Conservation (phyloP, 805 yeast genomes). For the Priceomyces medius region DNA sequence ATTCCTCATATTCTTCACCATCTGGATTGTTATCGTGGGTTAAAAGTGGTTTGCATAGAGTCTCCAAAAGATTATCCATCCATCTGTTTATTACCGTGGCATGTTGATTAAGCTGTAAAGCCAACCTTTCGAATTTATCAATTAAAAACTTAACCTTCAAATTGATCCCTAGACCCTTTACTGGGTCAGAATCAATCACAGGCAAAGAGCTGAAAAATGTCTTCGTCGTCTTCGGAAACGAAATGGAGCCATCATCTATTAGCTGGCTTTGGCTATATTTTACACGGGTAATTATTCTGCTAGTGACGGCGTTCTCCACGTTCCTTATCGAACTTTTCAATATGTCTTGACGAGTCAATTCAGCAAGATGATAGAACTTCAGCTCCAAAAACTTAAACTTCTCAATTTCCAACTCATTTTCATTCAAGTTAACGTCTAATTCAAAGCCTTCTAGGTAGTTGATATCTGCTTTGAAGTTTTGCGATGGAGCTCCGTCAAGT, state of each 20-base stretch:
- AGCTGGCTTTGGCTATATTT: constrained; percentile 10
- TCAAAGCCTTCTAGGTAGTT: constrained; percentile 3
- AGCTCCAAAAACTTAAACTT: constrained; percentile 25
- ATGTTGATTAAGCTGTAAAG: constrained; percentile 49
- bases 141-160: constrained; percentile 20
- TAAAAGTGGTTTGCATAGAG: constrained; percentile 52
- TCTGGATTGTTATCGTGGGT: constrained; percentile 49
- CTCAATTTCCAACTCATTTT: constrained; percentile 6
- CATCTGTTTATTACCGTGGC: constrained; percentile 51
- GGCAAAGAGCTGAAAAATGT: constrained; percentile 33
- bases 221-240: constrained; percentile 35
- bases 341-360: constrained; percentile 30
- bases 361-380: constrained; percentile 35
- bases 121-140: constrained; percentile 18
- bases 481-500: constrained; percentile 15
- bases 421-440: background rate
- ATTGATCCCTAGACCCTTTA: constrained; percentile 17
- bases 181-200: constrained; percentile 16
- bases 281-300: constrained; percentile 24
- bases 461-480: constrained; percentile 7
- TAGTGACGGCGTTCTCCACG: constrained; percentile 24
- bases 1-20: constrained; percentile 76
- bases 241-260: constrained; percentile 28
- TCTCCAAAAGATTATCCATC: constrained; percentile 41
- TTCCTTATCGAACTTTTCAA: constrained; percentile 28